Evolutionary conservation across 306 rosid genomes (phyloP), one percentile per base, ranked within the genome.

Genomic region (Rosa chinensis): DNA sequence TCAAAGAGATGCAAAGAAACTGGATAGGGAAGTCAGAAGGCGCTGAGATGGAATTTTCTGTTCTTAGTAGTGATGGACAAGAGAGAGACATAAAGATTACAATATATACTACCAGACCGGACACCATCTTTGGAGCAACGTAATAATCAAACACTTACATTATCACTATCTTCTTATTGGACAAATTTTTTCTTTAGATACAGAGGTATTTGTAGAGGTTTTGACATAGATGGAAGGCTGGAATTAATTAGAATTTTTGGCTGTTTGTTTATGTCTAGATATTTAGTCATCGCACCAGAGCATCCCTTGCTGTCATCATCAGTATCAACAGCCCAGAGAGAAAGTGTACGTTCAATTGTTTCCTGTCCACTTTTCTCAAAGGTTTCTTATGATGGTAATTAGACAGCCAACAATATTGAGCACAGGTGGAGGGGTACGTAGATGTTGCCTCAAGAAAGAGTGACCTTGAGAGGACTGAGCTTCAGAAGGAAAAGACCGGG

Each of bases 11-110:
- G 98, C 99, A 92, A 82, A 95, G 96, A 84, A 95, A 92, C 86
- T 95, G 99, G 99, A 92, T 95, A 82, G 99, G 99, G 89, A 91
- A 85, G 86, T 95, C 99, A 8, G 98, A 92, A 86, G 99, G 99
- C 82, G 99, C 98, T 48, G 97, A 95, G 89, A 87, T 95, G 88
- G 88, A 90, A 63, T 95, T 95, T 86, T 76, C 81, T 76, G 82
- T 90, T 82, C 94, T 95, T 78, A 89, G 86, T 68, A 71, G 83
- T 75, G 89, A 88, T 81, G 99, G 94, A 79, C 79, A 76, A 72
- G 91, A 92, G 81, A 85, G 92, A 71, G 90, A 91, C 85, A 78
- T 80, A 76, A 85, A 83, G 83, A 89, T 95, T 84, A 81, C 81
- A 76, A 91, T 95, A 70, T 95, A 91, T 77, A 92, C 99, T 79